Conservation (phyloP, 2,329 filamentous ascomycete species). For the Didymella glomerata region DNA sequence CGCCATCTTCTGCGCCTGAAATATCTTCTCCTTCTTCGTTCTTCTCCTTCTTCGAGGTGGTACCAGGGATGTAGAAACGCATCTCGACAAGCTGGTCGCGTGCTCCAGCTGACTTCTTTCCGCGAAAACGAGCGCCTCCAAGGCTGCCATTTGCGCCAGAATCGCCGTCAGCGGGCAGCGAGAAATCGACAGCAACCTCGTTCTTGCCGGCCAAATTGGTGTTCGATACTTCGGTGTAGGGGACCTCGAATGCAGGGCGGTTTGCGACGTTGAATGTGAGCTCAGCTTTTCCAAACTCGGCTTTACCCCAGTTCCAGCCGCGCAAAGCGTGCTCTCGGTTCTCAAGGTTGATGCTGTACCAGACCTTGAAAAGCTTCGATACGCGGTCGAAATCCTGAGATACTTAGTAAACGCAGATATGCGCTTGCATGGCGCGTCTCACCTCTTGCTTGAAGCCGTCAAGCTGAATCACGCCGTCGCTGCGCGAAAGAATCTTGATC, state of each 20-base stretch:
- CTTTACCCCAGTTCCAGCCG: slow-evolving; percentile 99
- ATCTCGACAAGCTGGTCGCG: slow-evolving; percentile 96
- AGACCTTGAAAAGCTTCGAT: slow-evolving; percentile 93
- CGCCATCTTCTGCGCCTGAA: slow-evolving; percentile 63
- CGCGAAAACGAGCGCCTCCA: slow-evolving; percentile 76
- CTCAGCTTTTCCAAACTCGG: slow-evolving; percentile 94
- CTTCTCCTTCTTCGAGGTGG: slow-evolving; percentile 74
- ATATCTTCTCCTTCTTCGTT: slow-evolving; percentile 73
- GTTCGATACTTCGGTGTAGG: slow-evolving; percentile 97
- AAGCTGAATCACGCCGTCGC: slow-evolving; percentile 86
- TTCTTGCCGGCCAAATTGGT: slow-evolving; percentile 98
- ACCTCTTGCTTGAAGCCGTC: slow-evolving; percentile 93
- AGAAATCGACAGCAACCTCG: slow-evolving; percentile 95
- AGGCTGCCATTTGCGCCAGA: slow-evolving; percentile 77
- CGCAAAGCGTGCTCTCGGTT: slow-evolving; percentile 92
- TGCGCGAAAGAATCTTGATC: slow-evolving; percentile 87
- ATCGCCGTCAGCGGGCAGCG: slow-evolving; percentile 75
- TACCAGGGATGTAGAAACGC: slow-evolving; percentile 97
- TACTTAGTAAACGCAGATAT: slow-evolving; percentile 15
- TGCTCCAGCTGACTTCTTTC: slow-evolving; percentile 88
- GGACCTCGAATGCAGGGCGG: slow-evolving; percentile 93
- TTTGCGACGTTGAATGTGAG: slow-evolving; percentile 97
- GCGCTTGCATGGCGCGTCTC: not conserved
- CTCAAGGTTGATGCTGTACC: slow-evolving; percentile 94
- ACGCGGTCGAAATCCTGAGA: slow-evolving; percentile 86